phyloP scores from a whole-genome alignment of 495 filamentous ascomycete genomes.

The Mycothermus thermophilus region DNA sequence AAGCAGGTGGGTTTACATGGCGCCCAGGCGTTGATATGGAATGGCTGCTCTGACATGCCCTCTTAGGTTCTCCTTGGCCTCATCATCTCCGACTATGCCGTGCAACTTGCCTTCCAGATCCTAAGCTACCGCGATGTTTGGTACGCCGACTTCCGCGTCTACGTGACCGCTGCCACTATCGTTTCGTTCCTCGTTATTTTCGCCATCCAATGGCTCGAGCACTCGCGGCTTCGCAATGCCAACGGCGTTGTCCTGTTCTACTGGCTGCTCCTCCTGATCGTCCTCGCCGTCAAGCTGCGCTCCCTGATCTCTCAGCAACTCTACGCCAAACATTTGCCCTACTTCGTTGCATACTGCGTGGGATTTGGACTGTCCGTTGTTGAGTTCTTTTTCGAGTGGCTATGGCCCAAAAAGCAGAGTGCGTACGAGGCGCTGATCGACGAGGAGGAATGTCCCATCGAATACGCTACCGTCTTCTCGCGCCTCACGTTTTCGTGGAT shows the following conservation, averaged over 20 bases:
- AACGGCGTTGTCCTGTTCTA: slow-evolving; percentile 93
- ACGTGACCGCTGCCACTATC: slow-evolving; percentile 68
- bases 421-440: slow-evolving; percentile 76
- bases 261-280: slow-evolving; percentile 82
- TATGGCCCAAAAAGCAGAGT: slow-evolving; percentile 76
- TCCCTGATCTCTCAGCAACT: slow-evolving; percentile 69
- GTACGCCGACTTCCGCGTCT: slow-evolving; percentile 77
- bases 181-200: slow-evolving; percentile 67
- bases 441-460: slow-evolving; percentile 76
- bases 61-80: slow-evolving; percentile 52
- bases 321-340: slow-evolving; percentile 49
- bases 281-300: slow-evolving; percentile 71
- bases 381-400: slow-evolving; percentile 78
- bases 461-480: slow-evolving; percentile 91
- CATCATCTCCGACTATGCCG: slow-evolving; percentile 50
- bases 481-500: slow-evolving; percentile 95
- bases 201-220: slow-evolving; percentile 83
- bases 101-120: slow-evolving; percentile 69
- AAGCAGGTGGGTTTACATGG: slow-evolving; percentile 71
- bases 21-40: not conserved
- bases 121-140: slow-evolving; percentile 53
- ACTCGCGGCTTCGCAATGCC: slow-evolving; percentile 73
- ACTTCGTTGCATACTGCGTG: slow-evolving; percentile 67
- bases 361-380: slow-evolving; percentile 55
- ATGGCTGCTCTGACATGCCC: not conserved